Evolutionary conservation across 495 filamentous ascomycete genomes (phyloP).

Genomic region (Tetracladium marchalianum): DNA sequence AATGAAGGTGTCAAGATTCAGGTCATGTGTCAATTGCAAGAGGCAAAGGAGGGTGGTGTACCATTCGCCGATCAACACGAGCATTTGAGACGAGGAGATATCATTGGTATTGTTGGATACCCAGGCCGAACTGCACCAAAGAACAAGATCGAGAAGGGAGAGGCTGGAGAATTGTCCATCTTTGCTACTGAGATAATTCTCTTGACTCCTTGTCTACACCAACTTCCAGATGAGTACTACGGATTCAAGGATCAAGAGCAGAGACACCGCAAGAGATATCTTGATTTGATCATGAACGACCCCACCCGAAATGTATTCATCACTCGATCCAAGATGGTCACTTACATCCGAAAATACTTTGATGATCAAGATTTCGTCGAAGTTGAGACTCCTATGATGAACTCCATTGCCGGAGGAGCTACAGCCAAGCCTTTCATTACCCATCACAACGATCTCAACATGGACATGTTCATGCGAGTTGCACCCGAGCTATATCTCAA

Average conservation of each 20-base stretch:
- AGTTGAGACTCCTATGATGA: conserved; percentile 98
- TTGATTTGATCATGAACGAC: conserved; percentile 91
- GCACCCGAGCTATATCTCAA: conserved; percentile 96
- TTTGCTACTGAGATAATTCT: conserved; percentile 81
- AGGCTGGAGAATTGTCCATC: conserved; percentile 84
- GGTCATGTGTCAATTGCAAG: conserved; percentile 80
- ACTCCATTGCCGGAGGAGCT: conserved; percentile 87
- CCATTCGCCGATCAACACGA: conserved; percentile 84
- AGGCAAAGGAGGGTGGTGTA: conserved; percentile 45
- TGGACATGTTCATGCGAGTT: conserved; percentile 89
- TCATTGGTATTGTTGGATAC: conserved; percentile 79
- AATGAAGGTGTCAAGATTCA: conserved; percentile 79
- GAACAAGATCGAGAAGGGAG: conserved; percentile 53
- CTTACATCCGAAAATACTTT: conserved; percentile 78
- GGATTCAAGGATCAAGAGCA: conserved; percentile 94
- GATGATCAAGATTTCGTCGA: conserved; percentile 79
- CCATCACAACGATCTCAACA: conserved; percentile 86
- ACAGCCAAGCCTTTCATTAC: conserved; percentile 94
- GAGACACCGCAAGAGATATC: conserved; percentile 79
- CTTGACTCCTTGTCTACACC: conserved; percentile 84
- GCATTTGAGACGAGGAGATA: conserved; percentile 79
- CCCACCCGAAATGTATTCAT: conserved; percentile 67
- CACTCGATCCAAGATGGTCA: conserved; percentile 74
- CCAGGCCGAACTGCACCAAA: conserved; percentile 85
- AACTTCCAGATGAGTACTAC: conserved; percentile 84